A percentile compares a stretch with the other conserved stretches of the same genome.
These are phyloP conservation scores for Didymella keratinophila DNA, from an alignment of 2,329 filamentous ascomycete species.

Conservation along the genomic window DNA sequence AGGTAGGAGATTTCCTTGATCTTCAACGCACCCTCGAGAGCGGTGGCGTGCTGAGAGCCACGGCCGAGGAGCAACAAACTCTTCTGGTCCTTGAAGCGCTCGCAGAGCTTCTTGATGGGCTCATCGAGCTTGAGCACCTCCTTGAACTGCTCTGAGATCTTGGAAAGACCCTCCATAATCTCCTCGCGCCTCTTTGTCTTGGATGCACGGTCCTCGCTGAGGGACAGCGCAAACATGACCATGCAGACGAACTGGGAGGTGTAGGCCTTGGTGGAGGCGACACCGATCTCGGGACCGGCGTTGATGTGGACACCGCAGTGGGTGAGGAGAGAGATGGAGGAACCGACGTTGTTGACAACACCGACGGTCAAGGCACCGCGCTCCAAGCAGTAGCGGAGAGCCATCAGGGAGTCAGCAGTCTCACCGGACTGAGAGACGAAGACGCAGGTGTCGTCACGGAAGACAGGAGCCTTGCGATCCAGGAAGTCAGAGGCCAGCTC, in stretches of 20 bases:
- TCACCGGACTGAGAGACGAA: conserved; percentile 99
- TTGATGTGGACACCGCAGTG: conserved; percentile 99
- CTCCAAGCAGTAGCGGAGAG: conserved; percentile 96
- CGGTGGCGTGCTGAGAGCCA: conserved; percentile 96
- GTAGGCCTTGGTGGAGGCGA: conserved; percentile 98
- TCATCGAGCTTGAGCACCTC: conserved; percentile 90
- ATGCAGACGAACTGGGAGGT: conserved; percentile 99
- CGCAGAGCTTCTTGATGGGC: conserved; percentile 92
- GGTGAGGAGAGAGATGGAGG: conserved; percentile 96
- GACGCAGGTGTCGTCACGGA: conserved; percentile 98
- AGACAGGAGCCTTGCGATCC: conserved; percentile 93
- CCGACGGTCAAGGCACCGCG: conserved; percentile 96
- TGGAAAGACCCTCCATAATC: conserved; percentile 91
- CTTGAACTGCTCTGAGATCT: conserved; percentile 90
- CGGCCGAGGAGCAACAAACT: conserved; percentile 90
- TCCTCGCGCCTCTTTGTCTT: conserved; percentile 91
- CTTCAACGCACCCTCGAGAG: conserved; percentile 94
- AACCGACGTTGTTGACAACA: conserved; percentile 98
- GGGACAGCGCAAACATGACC: conserved; percentile 98
- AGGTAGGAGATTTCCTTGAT: conserved; percentile 99
- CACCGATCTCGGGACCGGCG: conserved; percentile 97
- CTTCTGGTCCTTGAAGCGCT: conserved; percentile 97
- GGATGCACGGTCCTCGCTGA: conserved; percentile 94
- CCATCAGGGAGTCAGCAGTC: conserved; percentile 97
- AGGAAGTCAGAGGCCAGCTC: conserved; percentile 98